Evolutionary conservation across 2,329 filamentous ascomycete genomes (phyloP).

Genomic region (Epichloe uncinata): DNA sequence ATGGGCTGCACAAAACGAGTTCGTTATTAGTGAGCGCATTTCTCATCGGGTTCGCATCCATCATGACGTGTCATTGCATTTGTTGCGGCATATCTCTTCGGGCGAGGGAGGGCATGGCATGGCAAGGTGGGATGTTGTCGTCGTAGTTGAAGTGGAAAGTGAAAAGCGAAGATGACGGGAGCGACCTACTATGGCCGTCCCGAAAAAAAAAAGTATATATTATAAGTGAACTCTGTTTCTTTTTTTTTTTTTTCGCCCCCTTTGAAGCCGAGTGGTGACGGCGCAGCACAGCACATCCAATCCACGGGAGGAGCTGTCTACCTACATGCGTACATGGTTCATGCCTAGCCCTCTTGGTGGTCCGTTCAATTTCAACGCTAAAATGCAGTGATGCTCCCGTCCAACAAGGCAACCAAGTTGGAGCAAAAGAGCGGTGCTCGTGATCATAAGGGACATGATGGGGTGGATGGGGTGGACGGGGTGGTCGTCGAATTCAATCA

Average conservation of each 20-base stretch:
- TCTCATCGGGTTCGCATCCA: background rate
- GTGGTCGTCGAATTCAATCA: background rate
- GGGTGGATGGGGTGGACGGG: no score
- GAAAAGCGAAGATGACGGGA: background rate
- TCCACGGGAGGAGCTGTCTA: no score
- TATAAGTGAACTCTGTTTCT: no score
- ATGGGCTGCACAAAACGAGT: background rate
- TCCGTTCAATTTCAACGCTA: conserved; percentile 1
- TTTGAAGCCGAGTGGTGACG: background rate
- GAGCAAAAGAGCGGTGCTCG: background rate
- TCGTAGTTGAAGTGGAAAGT: background rate
- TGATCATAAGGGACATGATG: background rate
- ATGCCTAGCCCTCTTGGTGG: background rate
- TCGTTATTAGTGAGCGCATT: background rate
- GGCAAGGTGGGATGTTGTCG: no score
- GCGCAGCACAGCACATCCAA: background rate
- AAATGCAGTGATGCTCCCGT: background rate
- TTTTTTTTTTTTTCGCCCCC: rapidly evolving
- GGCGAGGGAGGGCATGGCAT: background rate
- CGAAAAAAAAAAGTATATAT: background rate
- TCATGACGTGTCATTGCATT: background rate
- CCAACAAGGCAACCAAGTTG: background rate
- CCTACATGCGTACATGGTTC: no score
- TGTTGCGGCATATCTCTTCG: background rate
- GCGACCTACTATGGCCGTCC: background rate